phyloP scores from a whole-genome alignment of 805 yeast genomes.

The Candida stauntonica region DNA sequence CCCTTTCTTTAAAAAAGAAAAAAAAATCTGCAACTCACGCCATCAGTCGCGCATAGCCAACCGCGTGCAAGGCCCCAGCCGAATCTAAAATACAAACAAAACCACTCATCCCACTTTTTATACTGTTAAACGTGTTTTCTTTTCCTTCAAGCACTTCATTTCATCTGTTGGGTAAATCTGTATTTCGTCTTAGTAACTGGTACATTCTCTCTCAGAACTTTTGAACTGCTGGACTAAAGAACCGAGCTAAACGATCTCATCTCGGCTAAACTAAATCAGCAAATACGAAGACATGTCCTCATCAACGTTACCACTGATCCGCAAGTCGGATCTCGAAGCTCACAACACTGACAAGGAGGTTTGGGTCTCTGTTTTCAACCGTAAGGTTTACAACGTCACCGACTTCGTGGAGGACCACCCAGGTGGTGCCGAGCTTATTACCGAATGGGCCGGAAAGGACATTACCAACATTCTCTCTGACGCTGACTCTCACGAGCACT shows the following conservation, averaged over 20 bases:
- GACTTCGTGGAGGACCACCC: conserved; percentile 51
- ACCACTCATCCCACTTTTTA: too few relatives aligned
- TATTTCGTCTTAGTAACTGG: too few relatives aligned
- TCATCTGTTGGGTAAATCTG: too few relatives aligned
- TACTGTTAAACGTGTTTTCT: too few relatives aligned
- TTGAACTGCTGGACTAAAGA: too few relatives aligned
- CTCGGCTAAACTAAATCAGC: too few relatives aligned
- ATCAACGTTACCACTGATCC: conserved; percentile 54
- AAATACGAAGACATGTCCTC: conserved; percentile 16
- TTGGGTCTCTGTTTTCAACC: conserved; percentile 75
- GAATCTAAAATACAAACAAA: too few relatives aligned
- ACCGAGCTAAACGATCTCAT: background rate
- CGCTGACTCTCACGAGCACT: conserved; percentile 66
- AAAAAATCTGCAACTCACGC: too few relatives aligned
- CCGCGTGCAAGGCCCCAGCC: too few relatives aligned
- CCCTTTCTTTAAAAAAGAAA: background rate
- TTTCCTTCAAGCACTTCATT: too few relatives aligned
- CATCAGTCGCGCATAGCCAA: too few relatives aligned
- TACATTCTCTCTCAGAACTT: too few relatives aligned
- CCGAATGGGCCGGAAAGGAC: conserved; percentile 78
- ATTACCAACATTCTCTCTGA: conserved; percentile 82
- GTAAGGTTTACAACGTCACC: conserved; percentile 85
- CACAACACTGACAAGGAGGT: conserved; percentile 55
- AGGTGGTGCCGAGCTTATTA: conserved; percentile 80
- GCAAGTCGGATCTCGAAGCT: conserved; percentile 45